Evolutionary conservation across 2,329 filamentous ascomycete species (phyloP), one percentile per base, ranked within the genome.

Genomic region (Rosellinia necatrix): DNA sequence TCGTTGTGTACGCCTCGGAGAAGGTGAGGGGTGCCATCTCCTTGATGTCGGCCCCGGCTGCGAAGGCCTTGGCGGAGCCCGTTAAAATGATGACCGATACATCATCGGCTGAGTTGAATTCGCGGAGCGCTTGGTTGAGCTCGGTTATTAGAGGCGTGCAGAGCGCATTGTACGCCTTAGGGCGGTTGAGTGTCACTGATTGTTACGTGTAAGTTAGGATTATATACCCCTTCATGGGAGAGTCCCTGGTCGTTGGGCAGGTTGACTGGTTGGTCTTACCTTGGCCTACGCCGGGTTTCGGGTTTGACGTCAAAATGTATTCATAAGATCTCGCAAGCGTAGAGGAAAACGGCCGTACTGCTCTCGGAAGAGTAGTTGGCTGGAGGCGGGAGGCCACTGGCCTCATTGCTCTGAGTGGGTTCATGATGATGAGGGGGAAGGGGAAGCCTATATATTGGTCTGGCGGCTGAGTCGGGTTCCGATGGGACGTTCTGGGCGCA

Each of bases 21-120:
- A 99, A 99, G 52, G 88, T 92, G 34, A 97, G 85, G 58, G 91
- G 87, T 25, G 91, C 90, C 94, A 99, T 99, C 76, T 99, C 94
- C 76, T 97, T 97, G 79, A 99, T 99, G 75, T 99, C 94, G 59
- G 94, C 94, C 48, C 94, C 94, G 40, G 94, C 93, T 25, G 93
- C 93, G 71, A 97, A 99, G 37, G 93, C 92, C 74, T 88, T 91
- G 64, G 91, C 81, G 41, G 89, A 96, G 52, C 94, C 94, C 1
- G 94, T 97, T 56, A 99, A 80, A 56, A 99, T 75, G 66, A 96
- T 91, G 65, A 88, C 88, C 8, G 85, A 84, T 62, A 92, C 88
- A 27, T 82, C 79, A 53, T 87, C 81, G 60, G 89, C 85, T 43
- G 80, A 74, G 69, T 93, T 89, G 75, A 92, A 86, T 56, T 83